Percentiles rank a stretch among this genome's conserved stretches.
Conservation (phyloP, 2,329 filamentous ascomycete genomes). For the Lithohypha guttulata region DNA sequence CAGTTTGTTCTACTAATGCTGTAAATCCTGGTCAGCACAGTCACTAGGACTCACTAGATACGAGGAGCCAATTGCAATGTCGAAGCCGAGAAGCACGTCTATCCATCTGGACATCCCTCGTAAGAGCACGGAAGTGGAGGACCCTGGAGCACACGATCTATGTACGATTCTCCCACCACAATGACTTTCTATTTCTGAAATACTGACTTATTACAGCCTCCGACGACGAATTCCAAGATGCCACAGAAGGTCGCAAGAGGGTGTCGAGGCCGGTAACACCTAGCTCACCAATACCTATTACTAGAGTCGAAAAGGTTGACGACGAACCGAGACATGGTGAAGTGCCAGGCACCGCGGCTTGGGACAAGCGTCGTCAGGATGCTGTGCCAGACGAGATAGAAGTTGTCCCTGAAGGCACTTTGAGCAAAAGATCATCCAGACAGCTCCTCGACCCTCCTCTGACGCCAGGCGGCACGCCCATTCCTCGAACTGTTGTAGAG, state of each 20-base stretch:
- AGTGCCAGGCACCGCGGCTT: slow-evolving; percentile 50
- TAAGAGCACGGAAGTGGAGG: slow-evolving; percentile 45
- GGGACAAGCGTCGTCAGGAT: slow-evolving; percentile 46
- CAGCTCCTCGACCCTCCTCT: slow-evolving; percentile 33
- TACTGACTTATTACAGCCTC: too few species aligned
- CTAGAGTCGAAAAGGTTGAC: slow-evolving; percentile 54
- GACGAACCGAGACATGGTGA: slow-evolving; percentile 49
- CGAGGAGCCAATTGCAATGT: too few species aligned
- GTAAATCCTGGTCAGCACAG: too few species aligned
- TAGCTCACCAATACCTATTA: slow-evolving; percentile 47
- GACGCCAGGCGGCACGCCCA: slow-evolving; percentile 41
- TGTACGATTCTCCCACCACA: slow-evolving; percentile 32
- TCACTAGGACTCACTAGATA: too few species aligned
- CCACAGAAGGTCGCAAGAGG: slow-evolving; percentile 43
- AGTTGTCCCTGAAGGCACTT: slow-evolving; percentile 39
- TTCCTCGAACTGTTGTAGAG: slow-evolving; percentile 52
- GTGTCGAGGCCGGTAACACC: slow-evolving; percentile 26
- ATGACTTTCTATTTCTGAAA: too few species aligned
- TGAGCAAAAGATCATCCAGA: slow-evolving; percentile 31
- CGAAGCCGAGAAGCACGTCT: slow-evolving; percentile 9
- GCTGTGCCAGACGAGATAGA: slow-evolving; percentile 55
- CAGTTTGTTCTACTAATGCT: too few species aligned
- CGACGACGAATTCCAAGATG: slow-evolving; percentile 56
- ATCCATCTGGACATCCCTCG: slow-evolving; percentile 42
- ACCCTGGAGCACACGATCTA: slow-evolving; percentile 46